phyloP scores from a whole-genome alignment of 73 alveolate species.

The Vitrella brassicaformis region DNA sequence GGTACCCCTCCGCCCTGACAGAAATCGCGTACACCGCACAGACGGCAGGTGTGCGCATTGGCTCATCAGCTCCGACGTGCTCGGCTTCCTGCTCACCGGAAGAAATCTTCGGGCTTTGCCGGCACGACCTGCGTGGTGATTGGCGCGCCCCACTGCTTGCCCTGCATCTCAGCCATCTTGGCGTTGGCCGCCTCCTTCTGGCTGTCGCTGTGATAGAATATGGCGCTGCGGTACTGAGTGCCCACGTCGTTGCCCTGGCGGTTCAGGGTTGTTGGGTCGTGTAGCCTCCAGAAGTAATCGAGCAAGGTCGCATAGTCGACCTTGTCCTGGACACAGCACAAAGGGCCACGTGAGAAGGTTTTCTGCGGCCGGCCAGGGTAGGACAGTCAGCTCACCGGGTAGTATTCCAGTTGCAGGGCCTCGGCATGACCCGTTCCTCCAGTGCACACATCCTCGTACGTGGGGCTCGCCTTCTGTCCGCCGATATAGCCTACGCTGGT shows the following conservation, averaged over 20 bases:
- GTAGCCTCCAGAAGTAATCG: not conserved
- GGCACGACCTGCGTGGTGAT: not conserved
- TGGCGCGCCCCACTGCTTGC: not conserved
- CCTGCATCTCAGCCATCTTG: not conserved
- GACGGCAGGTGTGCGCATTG: no score
- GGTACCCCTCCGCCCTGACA: not conserved
- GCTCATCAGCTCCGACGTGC: no score
- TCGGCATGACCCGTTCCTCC: not conserved
- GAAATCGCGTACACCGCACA: no score
- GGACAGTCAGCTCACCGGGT: not conserved
- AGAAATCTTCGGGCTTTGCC: not conserved
- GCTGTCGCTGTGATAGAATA: not conserved
- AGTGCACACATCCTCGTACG: not conserved
- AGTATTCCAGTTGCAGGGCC: not conserved
- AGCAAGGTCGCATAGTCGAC: no score
- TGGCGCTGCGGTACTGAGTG: not conserved
- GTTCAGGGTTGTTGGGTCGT: not conserved
- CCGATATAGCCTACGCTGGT: not conserved
- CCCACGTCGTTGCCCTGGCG: slow-evolving; percentile 2
- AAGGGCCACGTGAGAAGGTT: not conserved
- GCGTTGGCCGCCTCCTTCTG: not conserved
- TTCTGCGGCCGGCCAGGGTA: no score
- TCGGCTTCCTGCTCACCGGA: no score
- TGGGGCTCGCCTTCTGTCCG: not conserved
- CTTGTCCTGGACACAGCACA: no score